Evolutionary conservation across 768 basidiomycete species (phyloP).

Genomic region (Favolaschia claudopus): DNA sequence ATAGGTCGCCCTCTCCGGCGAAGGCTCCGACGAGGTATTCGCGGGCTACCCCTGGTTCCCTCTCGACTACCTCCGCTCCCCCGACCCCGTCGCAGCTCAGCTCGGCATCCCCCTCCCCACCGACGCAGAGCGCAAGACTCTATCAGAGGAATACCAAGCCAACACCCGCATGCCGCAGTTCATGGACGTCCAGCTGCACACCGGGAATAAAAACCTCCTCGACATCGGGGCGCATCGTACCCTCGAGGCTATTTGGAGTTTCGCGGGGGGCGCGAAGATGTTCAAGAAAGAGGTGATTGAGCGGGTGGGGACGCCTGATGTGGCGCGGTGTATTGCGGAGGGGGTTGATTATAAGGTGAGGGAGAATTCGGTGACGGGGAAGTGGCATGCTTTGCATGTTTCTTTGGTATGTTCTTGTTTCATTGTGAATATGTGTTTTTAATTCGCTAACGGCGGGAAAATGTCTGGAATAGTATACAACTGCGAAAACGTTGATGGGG

Average conservation of each 20-base stretch:
- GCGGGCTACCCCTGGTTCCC: constrained; percentile 12
- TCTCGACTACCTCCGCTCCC: constrained; percentile 4
- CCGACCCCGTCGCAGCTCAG: not conserved
- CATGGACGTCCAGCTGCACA: not conserved
- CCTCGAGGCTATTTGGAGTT: not conserved
- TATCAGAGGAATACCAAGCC: not conserved
- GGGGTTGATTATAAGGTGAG: constrained; percentile 1
- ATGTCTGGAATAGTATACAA: constrained; percentile 3
- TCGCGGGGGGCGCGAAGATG: not conserved
- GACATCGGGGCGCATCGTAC: not conserved
- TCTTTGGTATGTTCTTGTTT: constrained; percentile 9
- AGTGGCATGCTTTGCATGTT: constrained; percentile 21
- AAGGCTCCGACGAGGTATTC: constrained; percentile 22
- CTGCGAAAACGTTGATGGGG: constrained; percentile 1
- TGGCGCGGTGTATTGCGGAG: constrained; percentile 4
- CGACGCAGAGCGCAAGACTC: not conserved
- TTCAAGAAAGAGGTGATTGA: not conserved
- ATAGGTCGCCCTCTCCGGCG: constrained; percentile 15
- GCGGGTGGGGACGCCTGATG: not conserved
- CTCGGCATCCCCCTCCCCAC: constrained; percentile 12
- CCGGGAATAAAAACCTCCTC: not conserved
- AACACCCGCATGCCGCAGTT: not conserved
- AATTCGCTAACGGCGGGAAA: not conserved
- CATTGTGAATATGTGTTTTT: not conserved
- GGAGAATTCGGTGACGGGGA: constrained; percentile 2